These are phyloP conservation scores for Capsicum rhomboideum DNA, from an alignment of 257 asterid species.

Conservation along the genomic window DNA sequence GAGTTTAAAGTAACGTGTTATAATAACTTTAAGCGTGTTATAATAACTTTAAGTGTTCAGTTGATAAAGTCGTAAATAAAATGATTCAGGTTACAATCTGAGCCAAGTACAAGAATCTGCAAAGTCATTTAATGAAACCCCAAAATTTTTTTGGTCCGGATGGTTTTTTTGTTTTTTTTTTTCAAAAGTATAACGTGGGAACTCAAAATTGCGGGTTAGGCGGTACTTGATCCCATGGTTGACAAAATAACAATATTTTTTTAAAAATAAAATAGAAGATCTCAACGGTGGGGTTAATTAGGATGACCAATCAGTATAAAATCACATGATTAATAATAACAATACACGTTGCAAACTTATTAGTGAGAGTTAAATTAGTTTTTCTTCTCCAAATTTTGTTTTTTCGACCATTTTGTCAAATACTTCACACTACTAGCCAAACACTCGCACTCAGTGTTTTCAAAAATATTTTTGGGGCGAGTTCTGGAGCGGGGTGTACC, in stretches of 20 bases:
- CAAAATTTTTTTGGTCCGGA: too few relatives aligned
- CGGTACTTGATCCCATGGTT: not conserved
- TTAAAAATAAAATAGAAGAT: not conserved
- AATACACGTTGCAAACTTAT: not conserved
- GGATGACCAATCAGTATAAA: not conserved
- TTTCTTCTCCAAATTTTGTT: not conserved
- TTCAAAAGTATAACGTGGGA: too few relatives aligned
- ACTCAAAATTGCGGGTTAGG: not conserved
- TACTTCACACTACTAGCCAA: not conserved
- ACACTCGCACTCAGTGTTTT: too few relatives aligned
- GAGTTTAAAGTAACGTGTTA: too few relatives aligned
- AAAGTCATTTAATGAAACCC: not conserved
- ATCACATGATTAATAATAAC: not conserved
- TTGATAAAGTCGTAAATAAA: too few relatives aligned
- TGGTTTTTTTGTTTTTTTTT: too few relatives aligned
- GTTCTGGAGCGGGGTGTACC: too few relatives aligned
- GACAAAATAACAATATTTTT: not conserved
- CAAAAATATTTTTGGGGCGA: too few relatives aligned
- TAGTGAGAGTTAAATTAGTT: not conserved
- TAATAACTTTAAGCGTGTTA: too few relatives aligned
- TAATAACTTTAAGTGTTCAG: too few relatives aligned
- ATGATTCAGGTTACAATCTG: too few relatives aligned
- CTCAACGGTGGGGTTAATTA: not conserved
- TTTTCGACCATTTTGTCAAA: not conserved
- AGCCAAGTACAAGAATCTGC: too few relatives aligned